Evolutionary conservation across 139 green algal species (phyloP), one percentile per base, ranked within the genome.

Genomic region (Chlamydomonas asymmetrica): DNA sequence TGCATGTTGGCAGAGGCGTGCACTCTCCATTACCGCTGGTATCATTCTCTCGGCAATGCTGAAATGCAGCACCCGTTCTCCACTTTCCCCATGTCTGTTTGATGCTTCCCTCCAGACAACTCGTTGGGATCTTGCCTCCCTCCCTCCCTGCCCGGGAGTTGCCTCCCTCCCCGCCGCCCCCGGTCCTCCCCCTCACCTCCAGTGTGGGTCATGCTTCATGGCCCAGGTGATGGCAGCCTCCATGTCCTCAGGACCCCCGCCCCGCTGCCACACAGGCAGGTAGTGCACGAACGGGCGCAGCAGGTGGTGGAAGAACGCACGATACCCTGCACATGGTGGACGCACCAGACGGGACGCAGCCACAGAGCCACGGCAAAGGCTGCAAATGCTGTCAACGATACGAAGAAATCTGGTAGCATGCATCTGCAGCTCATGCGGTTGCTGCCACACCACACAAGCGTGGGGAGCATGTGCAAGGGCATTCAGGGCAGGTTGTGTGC

Each of bases 241-340:
- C 1, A 84, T 73, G 66, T 75, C 73, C 61, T 84, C 78, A 23
- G 78, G 78, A 25, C 62, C 64, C 45, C 64, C 22, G 3, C 63
- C 63, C 8, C 7, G 4, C 4, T 37, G 34, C 73, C 79, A 84
- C 9, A 84, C 78, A 4, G 80, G 80, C 6, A 82, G 3, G 74
- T 77, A 85, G 80, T 85, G 80, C 31, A 63, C n/a, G 38, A 70
- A 48, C 2, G 80, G 74, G 54, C 69, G 37, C 8, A 85, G 63
- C 5, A 85, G 63, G 57, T 82, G 80, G 64, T 85, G 80, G 71
- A 80, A 85, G 75, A 67, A 85, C 1, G 74, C 75, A 57, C 69
- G 71, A 5, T 20, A 4, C 22, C 35, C 23, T 8, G 57, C 25
- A 18, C 16, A 16, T 27, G 48, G 16, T 27, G 56, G 8, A 29